These are phyloP conservation scores for Closterium sp. DNA, from an alignment of 139 green algal species.

Conservation along the genomic window DNA sequence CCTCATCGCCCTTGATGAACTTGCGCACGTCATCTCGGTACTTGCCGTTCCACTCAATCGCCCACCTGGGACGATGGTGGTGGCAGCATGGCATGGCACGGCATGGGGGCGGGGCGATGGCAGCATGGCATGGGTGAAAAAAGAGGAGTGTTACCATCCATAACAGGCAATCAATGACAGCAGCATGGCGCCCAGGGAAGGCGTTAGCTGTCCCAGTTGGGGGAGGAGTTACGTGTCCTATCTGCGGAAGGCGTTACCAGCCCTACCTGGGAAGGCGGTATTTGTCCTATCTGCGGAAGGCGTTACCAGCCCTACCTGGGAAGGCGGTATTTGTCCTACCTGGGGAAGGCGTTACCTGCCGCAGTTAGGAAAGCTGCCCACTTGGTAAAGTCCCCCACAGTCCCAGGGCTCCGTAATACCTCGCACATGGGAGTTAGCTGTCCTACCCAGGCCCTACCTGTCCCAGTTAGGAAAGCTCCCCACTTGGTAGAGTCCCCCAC, in stretches of 20 bases:
- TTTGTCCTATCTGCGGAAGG: too few relatives aligned
- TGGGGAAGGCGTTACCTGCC: too few relatives aligned
- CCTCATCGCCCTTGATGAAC: slow-evolving; percentile 86
- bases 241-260: background rate
- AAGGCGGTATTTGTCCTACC: too few relatives aligned
- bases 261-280: background rate
- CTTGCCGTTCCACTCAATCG: slow-evolving; percentile 95
- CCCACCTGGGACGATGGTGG: too few relatives aligned
- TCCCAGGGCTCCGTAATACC: slow-evolving; percentile 98
- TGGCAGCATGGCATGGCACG: slow-evolving; percentile 12
- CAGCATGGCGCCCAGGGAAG: background rate
- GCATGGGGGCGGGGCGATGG: background rate
- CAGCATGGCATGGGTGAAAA: background rate
- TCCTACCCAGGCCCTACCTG: slow-evolving; percentile 1
- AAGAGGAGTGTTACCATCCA: background rate
- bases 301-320: too few relatives aligned
- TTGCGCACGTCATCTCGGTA: slow-evolving; percentile 89
- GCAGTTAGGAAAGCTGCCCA: slow-evolving; percentile 29
- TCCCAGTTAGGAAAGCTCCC: slow-evolving; percentile 80
- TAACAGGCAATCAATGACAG: background rate
- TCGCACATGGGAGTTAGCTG: slow-evolving; percentile 35
- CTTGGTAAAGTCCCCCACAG: slow-evolving; percentile 96
- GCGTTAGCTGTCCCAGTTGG: slow-evolving; percentile 73
- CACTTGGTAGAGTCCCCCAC: slow-evolving; percentile 94
- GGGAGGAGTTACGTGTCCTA: slow-evolving; percentile 52